Evolutionary conservation across 2,329 filamentous ascomycete species (phyloP).

Genomic region (Microdochium paspali): DNA sequence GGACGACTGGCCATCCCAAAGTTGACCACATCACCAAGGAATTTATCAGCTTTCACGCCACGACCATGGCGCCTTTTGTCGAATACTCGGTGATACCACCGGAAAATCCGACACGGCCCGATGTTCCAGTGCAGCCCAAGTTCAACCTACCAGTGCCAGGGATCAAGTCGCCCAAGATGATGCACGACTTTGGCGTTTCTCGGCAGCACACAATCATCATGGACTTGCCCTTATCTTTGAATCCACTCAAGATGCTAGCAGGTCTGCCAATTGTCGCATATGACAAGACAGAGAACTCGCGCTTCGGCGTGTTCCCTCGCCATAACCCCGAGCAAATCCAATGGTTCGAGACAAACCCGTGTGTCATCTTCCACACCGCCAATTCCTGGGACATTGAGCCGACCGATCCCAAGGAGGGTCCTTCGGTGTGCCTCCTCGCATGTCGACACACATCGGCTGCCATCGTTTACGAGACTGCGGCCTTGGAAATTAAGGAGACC

Average conservation of each 20-base stretch:
- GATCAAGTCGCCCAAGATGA: slow-evolving; percentile 57
- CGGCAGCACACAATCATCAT: slow-evolving; percentile 54
- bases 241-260: slow-evolving; percentile 50
- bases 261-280: slow-evolving; percentile 50
- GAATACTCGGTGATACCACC: slow-evolving; percentile 45
- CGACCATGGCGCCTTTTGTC: slow-evolving; percentile 55
- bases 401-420: slow-evolving; percentile 15
- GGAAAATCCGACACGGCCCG: slow-evolving; percentile 11
- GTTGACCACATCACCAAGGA: slow-evolving; percentile 57
- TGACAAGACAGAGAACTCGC: slow-evolving; percentile 43
- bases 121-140: slow-evolving; percentile 14
- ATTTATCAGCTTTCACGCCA: slow-evolving; percentile 58
- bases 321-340: slow-evolving; percentile 43
- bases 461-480: slow-evolving; percentile 55
- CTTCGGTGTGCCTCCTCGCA: slow-evolving; percentile 51
- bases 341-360: slow-evolving; percentile 61
- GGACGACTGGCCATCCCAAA: slow-evolving; percentile 62
- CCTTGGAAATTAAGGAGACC: slow-evolving; percentile 44
- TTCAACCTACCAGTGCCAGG: slow-evolving; percentile 51
- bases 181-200: slow-evolving; percentile 69
- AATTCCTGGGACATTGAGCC: slow-evolving; percentile 55
- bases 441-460: slow-evolving; percentile 59
- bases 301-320: slow-evolving; percentile 61
- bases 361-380: slow-evolving; percentile 63
- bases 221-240: slow-evolving; percentile 57